Evolutionary conservation across 1,139 yeast species (phyloP).

Genomic region (Taiozyma onychis): DNA sequence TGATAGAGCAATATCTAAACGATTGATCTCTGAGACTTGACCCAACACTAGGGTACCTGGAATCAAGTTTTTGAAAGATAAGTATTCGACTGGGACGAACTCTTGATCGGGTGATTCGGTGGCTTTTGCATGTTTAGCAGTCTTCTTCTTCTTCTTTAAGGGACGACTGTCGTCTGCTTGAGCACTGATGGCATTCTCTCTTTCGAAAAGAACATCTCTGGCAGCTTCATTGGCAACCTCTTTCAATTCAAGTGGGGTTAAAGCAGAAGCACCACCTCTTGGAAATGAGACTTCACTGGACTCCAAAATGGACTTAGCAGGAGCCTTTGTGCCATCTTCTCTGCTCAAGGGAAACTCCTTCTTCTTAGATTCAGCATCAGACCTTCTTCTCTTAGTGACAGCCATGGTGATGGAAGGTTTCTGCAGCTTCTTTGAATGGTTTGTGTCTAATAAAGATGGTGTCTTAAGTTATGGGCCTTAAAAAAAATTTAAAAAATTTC

Average conservation of each 20-base stretch:
- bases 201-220: slow-evolving; percentile 72
- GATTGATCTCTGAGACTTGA: slow-evolving; percentile 57
- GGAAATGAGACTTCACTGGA: slow-evolving; percentile 73
- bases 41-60: slow-evolving; percentile 77
- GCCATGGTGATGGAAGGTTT: slow-evolving; percentile 11
- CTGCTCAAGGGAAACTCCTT: slow-evolving; percentile 32
- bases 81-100: slow-evolving; percentile 43
- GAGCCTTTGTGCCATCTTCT: slow-evolving; percentile 31
- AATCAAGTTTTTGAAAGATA: slow-evolving; percentile 53
- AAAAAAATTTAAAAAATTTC: slow-evolving; percentile 9
- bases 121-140: slow-evolving; percentile 19
- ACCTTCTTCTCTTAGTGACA: slow-evolving; percentile 31
- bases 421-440: neutral
- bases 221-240: slow-evolving; percentile 92
- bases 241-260: slow-evolving; percentile 86
- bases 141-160: slow-evolving; percentile 34
- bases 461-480: neutral
- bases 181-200: slow-evolving; percentile 23
- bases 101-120: slow-evolving; percentile 21
- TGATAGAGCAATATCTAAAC: slow-evolving; percentile 60
- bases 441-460: neutral
- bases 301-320: slow-evolving; percentile 28
- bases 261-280: slow-evolving; percentile 86
- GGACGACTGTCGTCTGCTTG: slow-evolving; percentile 24
- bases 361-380: slow-evolving; percentile 22